A percentile compares a stretch with the other conserved stretches of the same genome.
phyloP scores from a whole-genome alignment of 768 basidiomycete genomes.

The Rhodotorula taiwanensis region DNA sequence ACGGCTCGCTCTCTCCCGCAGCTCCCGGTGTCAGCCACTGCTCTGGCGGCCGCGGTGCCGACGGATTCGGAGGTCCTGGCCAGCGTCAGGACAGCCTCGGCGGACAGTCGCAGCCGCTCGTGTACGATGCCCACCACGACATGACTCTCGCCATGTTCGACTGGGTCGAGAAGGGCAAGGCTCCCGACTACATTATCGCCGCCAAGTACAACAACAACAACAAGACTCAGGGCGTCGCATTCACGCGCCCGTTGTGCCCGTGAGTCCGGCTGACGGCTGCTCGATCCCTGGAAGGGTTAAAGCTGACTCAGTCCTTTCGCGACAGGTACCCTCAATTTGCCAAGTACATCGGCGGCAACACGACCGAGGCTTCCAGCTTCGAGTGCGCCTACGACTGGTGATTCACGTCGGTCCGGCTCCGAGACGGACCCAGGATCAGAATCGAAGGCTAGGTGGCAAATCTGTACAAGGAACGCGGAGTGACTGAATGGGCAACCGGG shows the following conservation, averaged over 20 bases:
- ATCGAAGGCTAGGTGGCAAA: too few relatives aligned
- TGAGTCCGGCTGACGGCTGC: conserved; percentile 9
- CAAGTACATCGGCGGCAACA: conserved; percentile 29
- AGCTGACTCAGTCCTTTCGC: too few relatives aligned
- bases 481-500: too few relatives aligned
- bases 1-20: background rate
- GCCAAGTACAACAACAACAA: conserved; percentile 17
- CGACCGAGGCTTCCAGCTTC: conserved; percentile 24
- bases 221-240: conserved; percentile 5
- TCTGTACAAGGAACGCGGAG: too few relatives aligned
- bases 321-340: conserved; percentile 22
- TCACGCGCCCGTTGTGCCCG: conserved; percentile 29
- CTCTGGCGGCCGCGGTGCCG: conserved; percentile 1
- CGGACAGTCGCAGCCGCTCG: background rate
- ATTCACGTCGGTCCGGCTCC: too few relatives aligned
- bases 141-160: conserved; percentile 28
- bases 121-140: conserved; percentile 35
- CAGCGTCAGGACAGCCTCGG: conserved; percentile 10
- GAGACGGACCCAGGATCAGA: too few relatives aligned
- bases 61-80: conserved; percentile 11
- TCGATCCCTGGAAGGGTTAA: too few relatives aligned
- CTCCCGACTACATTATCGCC: conserved; percentile 24
- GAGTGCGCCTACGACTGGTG: conserved; percentile 17
- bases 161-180: conserved; percentile 33
- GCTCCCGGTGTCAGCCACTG: conserved; percentile 30